These are phyloP conservation scores for Parasarocladium wereldwijsianum DNA, from an alignment of 2,329 filamentous ascomycete genomes.

Conservation along the genomic window DNA sequence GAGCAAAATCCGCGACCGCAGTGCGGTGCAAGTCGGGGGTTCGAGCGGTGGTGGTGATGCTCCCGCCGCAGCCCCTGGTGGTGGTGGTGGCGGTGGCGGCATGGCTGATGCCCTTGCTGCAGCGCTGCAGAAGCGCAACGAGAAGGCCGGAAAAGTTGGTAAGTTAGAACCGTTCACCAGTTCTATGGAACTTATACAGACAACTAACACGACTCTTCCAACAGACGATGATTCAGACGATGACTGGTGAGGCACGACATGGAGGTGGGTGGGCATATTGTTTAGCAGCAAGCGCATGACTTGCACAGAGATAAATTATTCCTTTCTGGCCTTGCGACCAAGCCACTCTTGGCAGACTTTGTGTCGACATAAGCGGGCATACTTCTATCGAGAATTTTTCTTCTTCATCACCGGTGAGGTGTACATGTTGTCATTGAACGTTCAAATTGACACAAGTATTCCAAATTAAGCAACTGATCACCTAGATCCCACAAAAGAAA, in stretches of 20 bases:
- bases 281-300: conserved; percentile 1
- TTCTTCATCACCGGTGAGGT: too few relatives aligned
- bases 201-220: conserved; percentile 8
- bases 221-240: conserved; percentile 66
- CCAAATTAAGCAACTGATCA: too few relatives aligned
- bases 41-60: conserved; percentile 36
- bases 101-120: conserved; percentile 75
- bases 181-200: conserved; percentile 4
- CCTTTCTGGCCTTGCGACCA: too few relatives aligned
- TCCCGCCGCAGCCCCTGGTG: conserved; percentile 24
- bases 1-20: conserved; percentile 56
- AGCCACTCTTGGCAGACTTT: too few relatives aligned
- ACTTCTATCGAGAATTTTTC: too few relatives aligned
- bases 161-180: conserved; percentile 36
- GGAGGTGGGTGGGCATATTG: not conserved
- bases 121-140: conserved; percentile 68
- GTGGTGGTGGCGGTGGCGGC: conserved; percentile 41
- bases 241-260: conserved; percentile 40
- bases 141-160: conserved; percentile 93
- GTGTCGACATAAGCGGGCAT: too few relatives aligned
- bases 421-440: too few relatives aligned
- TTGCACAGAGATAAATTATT: not conserved
- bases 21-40: conserved; percentile 45
- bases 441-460: too few relatives aligned
- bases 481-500: too few relatives aligned